Percentiles rank a stretch among this genome's conserved stretches.
phyloP scores from a whole-genome alignment of 202 grass and related monocot genomes.

The Bolboschoenoplectus hybrid region DNA sequence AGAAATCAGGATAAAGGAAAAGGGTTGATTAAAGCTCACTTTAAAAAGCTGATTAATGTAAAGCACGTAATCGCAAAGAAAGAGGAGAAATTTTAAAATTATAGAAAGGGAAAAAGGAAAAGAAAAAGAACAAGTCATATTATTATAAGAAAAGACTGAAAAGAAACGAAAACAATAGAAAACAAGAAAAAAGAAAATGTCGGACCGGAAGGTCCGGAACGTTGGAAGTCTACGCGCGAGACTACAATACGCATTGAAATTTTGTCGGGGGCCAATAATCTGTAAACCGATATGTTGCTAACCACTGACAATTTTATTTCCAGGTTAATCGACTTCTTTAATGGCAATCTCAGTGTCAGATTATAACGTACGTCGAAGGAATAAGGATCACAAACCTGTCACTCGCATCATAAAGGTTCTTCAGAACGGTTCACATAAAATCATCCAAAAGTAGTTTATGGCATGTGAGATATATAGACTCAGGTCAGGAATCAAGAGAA shows the following conservation, averaged over 20 bases:
- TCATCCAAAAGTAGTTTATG: background rate
- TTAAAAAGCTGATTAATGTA: background rate
- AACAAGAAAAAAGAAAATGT: background rate
- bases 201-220: background rate
- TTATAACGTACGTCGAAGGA: background rate
- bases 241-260: background rate
- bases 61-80: background rate
- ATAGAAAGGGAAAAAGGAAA: slow-evolving; percentile 1
- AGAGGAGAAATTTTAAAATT: background rate
- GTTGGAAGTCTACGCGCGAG: slow-evolving; percentile 10
- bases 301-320: background rate
- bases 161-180: background rate
- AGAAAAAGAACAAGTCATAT: background rate
- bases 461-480: background rate
- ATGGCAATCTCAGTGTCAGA: background rate
- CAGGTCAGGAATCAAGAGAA: background rate
- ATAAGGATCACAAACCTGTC: background rate
- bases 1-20: background rate
- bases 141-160: background rate
- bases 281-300: background rate
- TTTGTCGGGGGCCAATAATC: background rate
- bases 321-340: background rate
- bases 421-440: background rate
- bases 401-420: slow-evolving; percentile 19
- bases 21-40: background rate